Conservation (phyloP, 768 basidiomycete genomes). For the Suillus bovinus region DNA sequence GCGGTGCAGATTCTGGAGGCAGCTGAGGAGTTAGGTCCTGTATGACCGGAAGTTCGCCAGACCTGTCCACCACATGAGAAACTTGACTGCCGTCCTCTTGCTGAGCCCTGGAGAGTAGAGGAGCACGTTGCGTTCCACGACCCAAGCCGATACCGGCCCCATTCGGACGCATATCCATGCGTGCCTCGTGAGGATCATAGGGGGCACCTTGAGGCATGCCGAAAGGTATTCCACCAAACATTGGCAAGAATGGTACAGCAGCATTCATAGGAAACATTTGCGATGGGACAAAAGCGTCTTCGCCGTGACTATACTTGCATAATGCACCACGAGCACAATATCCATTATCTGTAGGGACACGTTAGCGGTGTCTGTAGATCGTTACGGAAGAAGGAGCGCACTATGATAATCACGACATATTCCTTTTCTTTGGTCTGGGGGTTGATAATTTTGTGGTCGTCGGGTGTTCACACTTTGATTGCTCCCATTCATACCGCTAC, state of each 20-base stretch:
- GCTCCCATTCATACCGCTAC: conserved; percentile 22
- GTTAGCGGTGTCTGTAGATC: conserved; percentile 13
- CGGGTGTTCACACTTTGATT: conserved; percentile 40
- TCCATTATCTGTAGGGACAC: conserved; percentile 65
- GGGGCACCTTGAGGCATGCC: conserved; percentile 48
- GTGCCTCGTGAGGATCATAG: conserved; percentile 79
- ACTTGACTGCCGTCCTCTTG: conserved; percentile 51
- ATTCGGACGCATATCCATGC: conserved; percentile 77
- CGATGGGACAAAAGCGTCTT: conserved; percentile 78
- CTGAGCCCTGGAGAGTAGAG: conserved; percentile 55
- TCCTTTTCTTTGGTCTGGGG: conserved; percentile 72
- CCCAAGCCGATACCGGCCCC: conserved; percentile 31
- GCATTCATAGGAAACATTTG: conserved; percentile 63
- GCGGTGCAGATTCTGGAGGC: conserved; percentile 33
- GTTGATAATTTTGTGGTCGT: conserved; percentile 61
- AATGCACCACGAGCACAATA: conserved; percentile 86
- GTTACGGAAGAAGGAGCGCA: conserved; percentile 42
- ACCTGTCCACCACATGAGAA: conserved; percentile 40
- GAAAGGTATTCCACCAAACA: conserved; percentile 66
- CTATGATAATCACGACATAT: conserved; percentile 93
- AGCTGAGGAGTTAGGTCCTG: conserved; percentile 74
- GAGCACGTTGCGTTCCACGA: conserved; percentile 47
- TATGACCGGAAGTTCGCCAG: conserved; percentile 80
- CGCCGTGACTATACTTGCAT: conserved; percentile 93
- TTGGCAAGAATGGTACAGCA: conserved; percentile 64